These are phyloP conservation scores for Pholiota molesta DNA, from an alignment of 768 basidiomycete genomes.

Conservation along the genomic window DNA sequence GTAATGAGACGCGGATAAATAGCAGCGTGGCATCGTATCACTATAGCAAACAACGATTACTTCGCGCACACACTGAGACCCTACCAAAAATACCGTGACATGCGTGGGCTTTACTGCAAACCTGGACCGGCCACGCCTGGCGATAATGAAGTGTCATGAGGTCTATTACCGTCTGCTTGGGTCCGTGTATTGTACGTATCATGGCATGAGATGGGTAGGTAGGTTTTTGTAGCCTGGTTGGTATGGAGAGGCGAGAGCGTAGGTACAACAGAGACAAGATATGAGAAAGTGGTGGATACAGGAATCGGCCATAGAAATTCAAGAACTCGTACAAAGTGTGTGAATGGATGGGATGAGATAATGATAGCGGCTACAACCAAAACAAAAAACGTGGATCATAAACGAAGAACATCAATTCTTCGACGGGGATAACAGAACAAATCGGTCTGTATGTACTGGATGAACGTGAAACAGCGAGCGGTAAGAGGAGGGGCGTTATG, in stretches of 20 bases:
- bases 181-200: not conserved
- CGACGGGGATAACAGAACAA: not conserved
- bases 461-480: not conserved
- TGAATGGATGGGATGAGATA: not conserved
- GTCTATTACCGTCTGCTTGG: not conserved
- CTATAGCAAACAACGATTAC: not conserved
- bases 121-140: not conserved
- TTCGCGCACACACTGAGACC: not conserved
- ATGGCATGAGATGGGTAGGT: not conserved
- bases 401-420: not conserved
- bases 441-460: not conserved
- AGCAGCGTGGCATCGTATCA: not conserved
- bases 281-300: not conserved
- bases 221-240: not conserved
- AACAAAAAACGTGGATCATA: not conserved
- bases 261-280: not conserved
- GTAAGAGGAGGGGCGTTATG: not conserved
- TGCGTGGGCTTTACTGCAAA: not conserved
- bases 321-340: not conserved
- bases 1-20: not conserved
- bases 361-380: not conserved
- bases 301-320: not conserved
- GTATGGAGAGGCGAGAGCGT: too few relatives aligned
- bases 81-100: not conserved
- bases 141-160: slow-evolving; percentile 3